Evolutionary conservation across 352 stramenopile species (phyloP).

Genomic region (Pythium apleroticum): DNA sequence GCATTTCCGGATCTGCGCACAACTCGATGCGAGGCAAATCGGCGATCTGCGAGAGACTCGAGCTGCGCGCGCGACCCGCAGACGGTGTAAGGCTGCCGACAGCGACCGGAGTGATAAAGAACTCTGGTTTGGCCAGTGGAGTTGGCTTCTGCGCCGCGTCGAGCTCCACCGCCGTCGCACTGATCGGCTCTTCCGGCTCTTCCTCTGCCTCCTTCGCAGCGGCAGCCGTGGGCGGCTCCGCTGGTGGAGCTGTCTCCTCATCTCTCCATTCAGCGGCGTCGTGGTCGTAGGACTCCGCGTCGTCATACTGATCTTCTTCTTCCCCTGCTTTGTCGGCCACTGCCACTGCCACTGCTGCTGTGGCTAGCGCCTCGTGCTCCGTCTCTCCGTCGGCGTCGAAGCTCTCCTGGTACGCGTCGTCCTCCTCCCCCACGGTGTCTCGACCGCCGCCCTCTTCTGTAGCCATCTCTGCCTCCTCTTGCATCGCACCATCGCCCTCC

Average conservation of each 20-base stretch:
- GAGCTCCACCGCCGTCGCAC: too few relatives aligned
- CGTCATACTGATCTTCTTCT: not conserved
- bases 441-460: not conserved
- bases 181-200: too few relatives aligned
- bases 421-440: not conserved
- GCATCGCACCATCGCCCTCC: not conserved
- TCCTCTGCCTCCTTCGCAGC: not conserved
- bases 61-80: constrained; percentile 7
- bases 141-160: not conserved
- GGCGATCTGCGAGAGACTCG: constrained; percentile 15
- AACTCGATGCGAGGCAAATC: constrained; percentile 16
- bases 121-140: not conserved
- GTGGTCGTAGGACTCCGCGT: not conserved
- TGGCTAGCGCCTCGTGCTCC: not conserved
- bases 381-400: constrained; percentile 8
- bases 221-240: not conserved
- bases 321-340: not conserved
- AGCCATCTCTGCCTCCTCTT: not conserved
- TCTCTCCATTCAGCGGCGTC: not conserved
- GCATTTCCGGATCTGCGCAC: constrained; percentile 16
- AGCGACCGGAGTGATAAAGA: not conserved
- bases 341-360: not conserved
- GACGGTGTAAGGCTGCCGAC: not conserved
- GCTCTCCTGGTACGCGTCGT: constrained; percentile 12
- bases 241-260: not conserved